These are phyloP conservation scores for Epichloe bromicola DNA, from an alignment of 2,329 filamentous ascomycete genomes.

Conservation along the genomic window DNA sequence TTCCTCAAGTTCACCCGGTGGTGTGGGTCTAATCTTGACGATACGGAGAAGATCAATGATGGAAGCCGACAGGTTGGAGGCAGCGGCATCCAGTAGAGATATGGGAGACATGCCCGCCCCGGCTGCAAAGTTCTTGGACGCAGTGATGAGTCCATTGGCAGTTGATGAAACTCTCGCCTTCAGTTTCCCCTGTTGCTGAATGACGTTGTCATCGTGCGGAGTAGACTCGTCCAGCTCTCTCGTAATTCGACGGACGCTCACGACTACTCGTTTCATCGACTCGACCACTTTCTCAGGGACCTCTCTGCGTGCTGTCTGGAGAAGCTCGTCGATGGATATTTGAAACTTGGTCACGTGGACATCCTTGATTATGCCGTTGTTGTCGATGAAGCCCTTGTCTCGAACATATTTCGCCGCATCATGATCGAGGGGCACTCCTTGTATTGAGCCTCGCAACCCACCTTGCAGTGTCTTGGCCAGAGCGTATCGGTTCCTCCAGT, in stretches of 20 bases:
- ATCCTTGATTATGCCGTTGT: constrained; percentile 73
- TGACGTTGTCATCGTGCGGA: constrained; percentile 37
- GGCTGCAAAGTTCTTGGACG: constrained; percentile 78
- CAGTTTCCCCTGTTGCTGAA: constrained; percentile 52
- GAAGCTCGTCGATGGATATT: constrained; percentile 80
- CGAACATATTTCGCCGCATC: constrained; percentile 56
- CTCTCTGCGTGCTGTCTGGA: constrained; percentile 63
- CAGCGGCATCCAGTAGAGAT: constrained; percentile 85
- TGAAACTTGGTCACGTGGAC: constrained; percentile 93
- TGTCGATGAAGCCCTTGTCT: constrained; percentile 54
- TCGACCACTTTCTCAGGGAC: constrained; percentile 65
- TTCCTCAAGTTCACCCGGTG: constrained; percentile 61
- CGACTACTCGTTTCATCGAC: constrained; percentile 75
- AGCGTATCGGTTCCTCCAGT: constrained; percentile 85
- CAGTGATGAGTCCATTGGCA: constrained; percentile 90
- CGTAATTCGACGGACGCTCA: constrained; percentile 71
- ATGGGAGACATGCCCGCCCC: constrained; percentile 79
- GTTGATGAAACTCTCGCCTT: constrained; percentile 80
- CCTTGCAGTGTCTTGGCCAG: constrained; percentile 79
- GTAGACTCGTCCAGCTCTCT: constrained; percentile 58
- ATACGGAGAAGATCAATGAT: constrained; percentile 74
- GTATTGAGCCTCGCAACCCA: constrained; percentile 66
- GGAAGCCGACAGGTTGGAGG: constrained; percentile 75
- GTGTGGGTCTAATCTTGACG: constrained; percentile 72
- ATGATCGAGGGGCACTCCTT: constrained; percentile 57